Base-by-base conservation (phyloP, 2,329 filamentous ascomycete species). In the Albophoma yamanashiensis region DNA sequence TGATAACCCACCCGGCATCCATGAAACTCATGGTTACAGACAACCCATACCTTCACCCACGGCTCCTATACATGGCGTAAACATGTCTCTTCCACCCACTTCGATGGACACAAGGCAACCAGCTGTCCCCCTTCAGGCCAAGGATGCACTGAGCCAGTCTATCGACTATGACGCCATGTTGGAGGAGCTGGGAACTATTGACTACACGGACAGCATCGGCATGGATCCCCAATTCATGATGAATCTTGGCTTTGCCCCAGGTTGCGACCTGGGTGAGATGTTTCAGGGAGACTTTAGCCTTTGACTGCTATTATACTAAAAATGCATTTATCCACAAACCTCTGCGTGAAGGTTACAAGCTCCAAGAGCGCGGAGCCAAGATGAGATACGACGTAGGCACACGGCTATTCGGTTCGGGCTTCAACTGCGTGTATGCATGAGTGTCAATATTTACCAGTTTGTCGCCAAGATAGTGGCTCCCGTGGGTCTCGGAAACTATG, bases 161-260 rank as follows among this genome's bases (percentile, higher is more conserved):
- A 61, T 80, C 5, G 79, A 82, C 62, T 80, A 82, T 64, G 79
- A 82, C 57, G 76, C 79, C 3, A 76, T 82, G n/a, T 67, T 82
- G 53, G 79, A 81, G 58, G 79, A 82, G 59, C 72, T 82, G 36
- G 77, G 77, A 22, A 78, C 78, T n/a, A 76, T 80, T 47, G 79
- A 81, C 61, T 78, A 75, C 63, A 72, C 73, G 0, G 79, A 81
- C 58, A 73, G 75, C 42, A 71, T 82, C 53, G 80, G 82, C 34
- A 76, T 79, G 15, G 83, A 86, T 63, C 77, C 82, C 2, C 82
- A 86, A 63, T 87, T 88, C 65, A 86, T 88, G 84, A 79, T 83
- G 53, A 88, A 88, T 64, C 74, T 88, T 25, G 85, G 85, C 0
- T 86, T 87, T 67, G 83, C 80, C 1, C 84, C 85, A 0, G 84